A percentile compares a stretch with the other conserved stretches of the same genome.
Evolutionary conservation across 805 yeast genomes (phyloP).

Genomic region (Wickerhamiella alocasiicola): DNA sequence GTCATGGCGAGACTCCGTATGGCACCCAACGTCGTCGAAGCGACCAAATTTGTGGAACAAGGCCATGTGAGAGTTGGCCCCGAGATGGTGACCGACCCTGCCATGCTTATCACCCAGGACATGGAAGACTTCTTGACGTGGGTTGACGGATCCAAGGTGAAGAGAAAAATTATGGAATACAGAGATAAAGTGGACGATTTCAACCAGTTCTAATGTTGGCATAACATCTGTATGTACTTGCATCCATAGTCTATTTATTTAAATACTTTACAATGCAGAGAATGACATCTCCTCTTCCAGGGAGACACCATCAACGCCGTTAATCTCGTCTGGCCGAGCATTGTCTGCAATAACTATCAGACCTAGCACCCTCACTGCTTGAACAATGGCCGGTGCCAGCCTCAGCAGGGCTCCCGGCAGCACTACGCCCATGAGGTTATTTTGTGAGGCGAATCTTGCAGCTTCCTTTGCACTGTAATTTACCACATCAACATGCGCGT

Average conservation of each 20-base stretch:
- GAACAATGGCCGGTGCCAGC: conserved; percentile 63
- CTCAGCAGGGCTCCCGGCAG: conserved; percentile 58
- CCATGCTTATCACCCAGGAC: conserved; percentile 80
- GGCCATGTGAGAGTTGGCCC: conserved; percentile 98
- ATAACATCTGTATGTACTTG: neutral
- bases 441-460: conserved; percentile 61
- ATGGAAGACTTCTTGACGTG: conserved; percentile 96
- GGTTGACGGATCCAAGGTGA: conserved; percentile 94
- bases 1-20: conserved; percentile 88
- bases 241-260: neutral
- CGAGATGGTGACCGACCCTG: conserved; percentile 88
- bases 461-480: conserved; percentile 48
- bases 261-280: neutral
- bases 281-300: neutral
- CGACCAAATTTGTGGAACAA: conserved; percentile 84
- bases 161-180: conserved; percentile 74
- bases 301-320: conserved; percentile 39
- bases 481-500: conserved; percentile 14
- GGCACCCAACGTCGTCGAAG: conserved; percentile 83
- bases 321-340: conserved; percentile 16
- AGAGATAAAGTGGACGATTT: conserved; percentile 56
- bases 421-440: conserved; percentile 75
- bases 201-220: conserved; percentile 28
- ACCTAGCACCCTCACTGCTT: conserved; percentile 67
- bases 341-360: conserved; percentile 58